A percentile compares a stretch with the other conserved stretches of the same genome.
Conservation (phyloP, 176 grass and related monocot species). For the Oryza meridionalis region DNA sequence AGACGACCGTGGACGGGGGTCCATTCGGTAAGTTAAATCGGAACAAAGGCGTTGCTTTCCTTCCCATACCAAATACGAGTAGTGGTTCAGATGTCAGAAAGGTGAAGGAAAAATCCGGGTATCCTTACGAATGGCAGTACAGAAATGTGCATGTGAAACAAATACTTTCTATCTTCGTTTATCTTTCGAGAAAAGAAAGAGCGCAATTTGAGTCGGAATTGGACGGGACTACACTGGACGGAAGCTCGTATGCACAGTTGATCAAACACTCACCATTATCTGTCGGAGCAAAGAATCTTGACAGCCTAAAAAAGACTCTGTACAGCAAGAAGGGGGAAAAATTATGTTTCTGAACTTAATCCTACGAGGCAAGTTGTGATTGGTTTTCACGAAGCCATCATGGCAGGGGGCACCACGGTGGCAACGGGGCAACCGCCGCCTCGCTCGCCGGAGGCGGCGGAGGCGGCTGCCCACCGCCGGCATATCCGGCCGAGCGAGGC, state of each 20-base stretch:
- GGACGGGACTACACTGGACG: not conserved
- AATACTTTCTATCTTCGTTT: not conserved
- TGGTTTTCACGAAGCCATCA: conserved; percentile 48
- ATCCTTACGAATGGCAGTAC: not conserved
- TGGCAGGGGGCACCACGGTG: conserved; percentile 52
- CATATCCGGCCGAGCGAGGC: conserved; percentile 87
- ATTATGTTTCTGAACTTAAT: not conserved
- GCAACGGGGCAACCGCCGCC: conserved; percentile 51
- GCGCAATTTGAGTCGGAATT: not conserved
- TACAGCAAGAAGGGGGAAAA: conserved; percentile 12
- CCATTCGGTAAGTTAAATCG: not conserved
- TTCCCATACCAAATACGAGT: not conserved
- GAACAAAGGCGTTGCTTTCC: conserved; percentile 47
- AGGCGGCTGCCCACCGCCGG: conserved; percentile 70
- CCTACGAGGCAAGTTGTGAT: not conserved
- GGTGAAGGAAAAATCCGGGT: not conserved
- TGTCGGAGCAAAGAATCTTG: conserved; percentile 50
- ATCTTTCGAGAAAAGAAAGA: not conserved
- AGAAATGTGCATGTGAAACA: not conserved
- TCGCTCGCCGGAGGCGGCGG: conserved; percentile 59
- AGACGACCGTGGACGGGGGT: not conserved
- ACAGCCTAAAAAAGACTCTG: conserved; percentile 29
- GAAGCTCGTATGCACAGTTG: conserved; percentile 49
- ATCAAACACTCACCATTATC: conserved; percentile 37
- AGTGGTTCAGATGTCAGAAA: conserved; percentile 35